These are phyloP conservation scores for Pyrenopolyporus hunteri DNA, from an alignment of 495 filamentous ascomycete species.

Conservation along the genomic window DNA sequence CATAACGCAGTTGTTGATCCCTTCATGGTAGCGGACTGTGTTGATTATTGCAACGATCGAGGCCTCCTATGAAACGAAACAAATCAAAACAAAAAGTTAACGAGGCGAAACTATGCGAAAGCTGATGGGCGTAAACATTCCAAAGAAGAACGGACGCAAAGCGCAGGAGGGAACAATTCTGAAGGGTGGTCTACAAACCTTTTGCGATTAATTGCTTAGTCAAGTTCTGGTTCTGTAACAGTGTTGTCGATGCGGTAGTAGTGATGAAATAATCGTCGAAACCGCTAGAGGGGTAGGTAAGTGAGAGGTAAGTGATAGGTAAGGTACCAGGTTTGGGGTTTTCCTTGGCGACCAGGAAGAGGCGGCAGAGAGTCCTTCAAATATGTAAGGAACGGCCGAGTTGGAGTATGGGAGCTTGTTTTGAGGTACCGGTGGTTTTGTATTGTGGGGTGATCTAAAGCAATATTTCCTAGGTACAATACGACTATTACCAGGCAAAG, in stretches of 20 bases:
- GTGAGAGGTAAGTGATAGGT: neutral
- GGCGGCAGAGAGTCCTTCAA: neutral
- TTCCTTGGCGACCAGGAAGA: conserved; percentile 20
- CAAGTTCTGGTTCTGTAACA: neutral
- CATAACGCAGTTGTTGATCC: conserved; percentile 16
- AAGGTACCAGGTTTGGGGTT: conserved; percentile 10
- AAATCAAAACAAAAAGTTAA: neutral
- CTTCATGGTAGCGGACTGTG: conserved; percentile 28
- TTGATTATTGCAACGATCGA: too few species aligned
- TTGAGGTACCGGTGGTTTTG: too few species aligned
- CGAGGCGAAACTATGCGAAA: neutral
- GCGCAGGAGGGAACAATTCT: conserved; percentile 4
- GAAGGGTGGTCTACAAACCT: conserved; percentile 12
- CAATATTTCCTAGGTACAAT: too few species aligned
- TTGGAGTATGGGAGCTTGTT: neutral
- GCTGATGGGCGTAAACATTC: conserved; percentile 9
- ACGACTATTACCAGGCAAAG: too few species aligned
- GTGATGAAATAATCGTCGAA: conserved; percentile 13
- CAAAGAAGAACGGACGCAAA: neutral
- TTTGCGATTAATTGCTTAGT: conserved; percentile 5
- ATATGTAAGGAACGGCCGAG: conserved; percentile 14
- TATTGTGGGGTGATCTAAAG: conserved; percentile 18
- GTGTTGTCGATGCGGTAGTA: conserved; percentile 8
- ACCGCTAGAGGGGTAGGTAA: conserved; percentile 7
- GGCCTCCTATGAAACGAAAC: too few species aligned